These are phyloP conservation scores for Teunomyces tritomae DNA, from an alignment of 805 yeast genomes.

Conservation along the genomic window DNA sequence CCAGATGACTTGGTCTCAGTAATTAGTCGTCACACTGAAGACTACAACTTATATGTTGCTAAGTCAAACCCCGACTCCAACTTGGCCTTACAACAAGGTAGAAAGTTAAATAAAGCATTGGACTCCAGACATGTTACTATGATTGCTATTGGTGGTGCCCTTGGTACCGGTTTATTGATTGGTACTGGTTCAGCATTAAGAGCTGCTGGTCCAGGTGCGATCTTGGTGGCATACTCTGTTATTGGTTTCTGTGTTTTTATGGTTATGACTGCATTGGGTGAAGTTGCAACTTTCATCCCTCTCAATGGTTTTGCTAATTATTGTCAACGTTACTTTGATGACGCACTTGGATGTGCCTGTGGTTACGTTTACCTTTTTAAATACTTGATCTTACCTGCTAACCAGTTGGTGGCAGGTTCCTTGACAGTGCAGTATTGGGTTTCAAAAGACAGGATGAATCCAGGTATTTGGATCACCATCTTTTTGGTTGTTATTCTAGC, in stretches of 20 bases:
- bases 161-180: conserved; percentile 77
- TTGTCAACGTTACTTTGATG: conserved; percentile 62
- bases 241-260: conserved; percentile 71
- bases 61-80: conserved; percentile 41
- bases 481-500: conserved; percentile 40
- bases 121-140: conserved; percentile 62
- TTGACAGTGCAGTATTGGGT: conserved; percentile 56
- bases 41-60: conserved; percentile 46
- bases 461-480: conserved; percentile 58
- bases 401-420: conserved; percentile 63
- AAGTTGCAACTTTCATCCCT: conserved; percentile 66
- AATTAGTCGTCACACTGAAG: conserved; percentile 44
- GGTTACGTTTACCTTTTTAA: conserved; percentile 63
- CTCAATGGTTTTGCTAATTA: conserved; percentile 67
- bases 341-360: conserved; percentile 65
- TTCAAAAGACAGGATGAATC: conserved; percentile 42
- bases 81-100: conserved; percentile 27
- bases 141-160: conserved; percentile 82
- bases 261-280: conserved; percentile 69
- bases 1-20: conserved; percentile 26
- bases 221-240: conserved; percentile 61
- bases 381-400: conserved; percentile 56
- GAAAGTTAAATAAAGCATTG: conserved; percentile 24
- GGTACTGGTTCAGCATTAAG: conserved; percentile 72
- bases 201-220: conserved; percentile 68